phyloP scores from a whole-genome alignment of 2,329 filamentous ascomycete species.

The Ascochyta fabae region DNA sequence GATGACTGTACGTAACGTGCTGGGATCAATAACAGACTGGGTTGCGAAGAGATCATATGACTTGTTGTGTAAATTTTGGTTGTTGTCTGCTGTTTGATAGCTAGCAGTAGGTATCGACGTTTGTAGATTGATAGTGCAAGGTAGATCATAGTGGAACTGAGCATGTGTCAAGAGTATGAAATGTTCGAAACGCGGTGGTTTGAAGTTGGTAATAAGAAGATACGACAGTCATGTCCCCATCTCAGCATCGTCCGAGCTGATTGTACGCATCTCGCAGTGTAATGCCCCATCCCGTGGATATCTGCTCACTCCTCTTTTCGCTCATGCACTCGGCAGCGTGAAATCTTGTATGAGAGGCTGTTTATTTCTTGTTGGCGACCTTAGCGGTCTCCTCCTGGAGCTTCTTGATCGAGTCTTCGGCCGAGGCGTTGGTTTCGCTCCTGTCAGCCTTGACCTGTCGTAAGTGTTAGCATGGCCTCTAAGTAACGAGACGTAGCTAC shows the following conservation, averaged over 20 bases:
- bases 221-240: not conserved
- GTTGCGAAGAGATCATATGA: no score
- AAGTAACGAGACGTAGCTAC: not conserved
- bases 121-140: not conserved
- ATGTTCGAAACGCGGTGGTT: not conserved
- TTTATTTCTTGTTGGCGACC: slow-evolving; percentile 31
- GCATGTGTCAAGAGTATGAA: not conserved
- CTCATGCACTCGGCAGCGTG: not conserved
- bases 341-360: no score
- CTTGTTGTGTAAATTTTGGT: no score
- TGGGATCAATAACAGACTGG: no score
- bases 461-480: slow-evolving; percentile 9
- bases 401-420: slow-evolving; percentile 53
- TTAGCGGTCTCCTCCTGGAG: slow-evolving; percentile 55
- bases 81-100: no score
- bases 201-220: slow-evolving; percentile 2
- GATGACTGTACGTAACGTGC: no score
- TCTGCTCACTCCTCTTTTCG: not conserved
- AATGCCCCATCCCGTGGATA: not conserved
- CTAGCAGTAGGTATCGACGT: not conserved
- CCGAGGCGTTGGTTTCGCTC: slow-evolving; percentile 47
- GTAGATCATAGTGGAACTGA: not conserved
- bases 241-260: not conserved
- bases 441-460: slow-evolving; percentile 53
- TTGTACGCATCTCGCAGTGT: not conserved